Evolutionary conservation across 192 early-diverging fungal genomes (phyloP).

Genomic region (Coemansia sp.): DNA sequence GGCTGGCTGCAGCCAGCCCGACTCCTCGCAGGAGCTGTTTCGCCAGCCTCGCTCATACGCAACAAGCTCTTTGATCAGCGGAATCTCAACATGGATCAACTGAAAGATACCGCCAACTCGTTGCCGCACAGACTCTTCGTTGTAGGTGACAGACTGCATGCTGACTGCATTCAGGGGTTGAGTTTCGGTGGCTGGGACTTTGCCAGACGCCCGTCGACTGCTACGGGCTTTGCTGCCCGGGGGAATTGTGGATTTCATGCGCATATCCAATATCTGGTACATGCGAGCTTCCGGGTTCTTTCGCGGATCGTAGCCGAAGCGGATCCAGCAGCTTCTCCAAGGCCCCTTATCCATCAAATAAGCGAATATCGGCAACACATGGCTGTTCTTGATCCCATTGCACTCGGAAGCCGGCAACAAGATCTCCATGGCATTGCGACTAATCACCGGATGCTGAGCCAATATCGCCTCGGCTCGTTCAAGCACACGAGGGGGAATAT

Average conservation of each 20-base stretch:
- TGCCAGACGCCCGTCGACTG: not conserved
- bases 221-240: slow-evolving; percentile 4
- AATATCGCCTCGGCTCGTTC: slow-evolving; percentile 23
- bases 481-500: slow-evolving; percentile 15
- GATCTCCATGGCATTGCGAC: slow-evolving; percentile 37
- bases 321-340: slow-evolving; percentile 54
- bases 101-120: slow-evolving; percentile 36
- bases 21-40: slow-evolving; percentile 20
- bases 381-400: slow-evolving; percentile 6
- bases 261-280: slow-evolving; percentile 49
- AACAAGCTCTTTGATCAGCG: slow-evolving; percentile 23
- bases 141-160: slow-evolving; percentile 17
- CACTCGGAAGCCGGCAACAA: slow-evolving; percentile 23
- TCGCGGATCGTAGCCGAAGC: slow-evolving; percentile 51
- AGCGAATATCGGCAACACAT: slow-evolving; percentile 24
- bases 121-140: slow-evolving; percentile 21
- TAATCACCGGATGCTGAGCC: slow-evolving; percentile 28
- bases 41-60: slow-evolving; percentile 32
- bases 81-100: slow-evolving; percentile 24
- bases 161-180: slow-evolving; percentile 10
- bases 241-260: not conserved
- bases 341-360: slow-evolving; percentile 41
- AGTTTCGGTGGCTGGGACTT: not conserved
- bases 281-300: slow-evolving; percentile 31
- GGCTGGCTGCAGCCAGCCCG: slow-evolving; percentile 43